phyloP scores from a whole-genome alignment of 441 rosid genomes.

The Populus tomentosa region DNA sequence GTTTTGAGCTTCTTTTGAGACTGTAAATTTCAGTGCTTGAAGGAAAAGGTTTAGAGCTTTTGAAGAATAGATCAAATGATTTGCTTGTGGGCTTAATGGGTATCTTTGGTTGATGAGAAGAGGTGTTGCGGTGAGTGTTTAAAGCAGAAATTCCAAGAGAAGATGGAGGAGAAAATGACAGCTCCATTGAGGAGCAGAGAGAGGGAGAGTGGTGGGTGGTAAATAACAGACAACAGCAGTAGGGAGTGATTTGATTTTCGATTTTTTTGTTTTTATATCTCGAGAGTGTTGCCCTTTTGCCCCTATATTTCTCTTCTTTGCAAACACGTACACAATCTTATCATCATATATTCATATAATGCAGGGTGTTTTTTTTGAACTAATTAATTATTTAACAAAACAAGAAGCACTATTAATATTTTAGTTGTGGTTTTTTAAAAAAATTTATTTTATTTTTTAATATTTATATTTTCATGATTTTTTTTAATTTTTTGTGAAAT shows the following conservation, averaged over 20 bases:
- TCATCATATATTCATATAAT: neutral
- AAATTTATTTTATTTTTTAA: too few species aligned
- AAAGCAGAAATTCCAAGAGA: constrained; percentile 37
- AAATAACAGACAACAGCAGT: neutral
- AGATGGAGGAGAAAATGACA: constrained; percentile 43
- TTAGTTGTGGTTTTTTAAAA: too few species aligned
- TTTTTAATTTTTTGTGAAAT: too few species aligned
- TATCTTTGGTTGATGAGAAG: constrained; percentile 28
- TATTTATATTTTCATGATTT: too few species aligned
- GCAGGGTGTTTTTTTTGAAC: too few species aligned
- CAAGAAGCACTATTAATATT: too few species aligned
- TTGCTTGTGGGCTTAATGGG: constrained; percentile 23
- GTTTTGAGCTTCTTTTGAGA: constrained; percentile 32
- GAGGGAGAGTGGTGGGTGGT: neutral
- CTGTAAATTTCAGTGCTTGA: constrained; percentile 29
- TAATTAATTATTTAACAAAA: too few species aligned
- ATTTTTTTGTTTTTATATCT: neutral
- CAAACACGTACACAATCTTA: neutral
- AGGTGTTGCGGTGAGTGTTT: constrained; percentile 26
- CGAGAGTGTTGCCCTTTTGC: neutral
- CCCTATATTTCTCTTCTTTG: neutral
- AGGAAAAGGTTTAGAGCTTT: constrained; percentile 22
- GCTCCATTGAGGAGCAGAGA: constrained; percentile 45
- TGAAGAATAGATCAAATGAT: constrained; percentile 19
- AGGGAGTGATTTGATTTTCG: neutral